Evolutionary conservation across 2,329 filamentous ascomycete genomes (phyloP).

Genomic region (Exophiala lecanii-corni): DNA sequence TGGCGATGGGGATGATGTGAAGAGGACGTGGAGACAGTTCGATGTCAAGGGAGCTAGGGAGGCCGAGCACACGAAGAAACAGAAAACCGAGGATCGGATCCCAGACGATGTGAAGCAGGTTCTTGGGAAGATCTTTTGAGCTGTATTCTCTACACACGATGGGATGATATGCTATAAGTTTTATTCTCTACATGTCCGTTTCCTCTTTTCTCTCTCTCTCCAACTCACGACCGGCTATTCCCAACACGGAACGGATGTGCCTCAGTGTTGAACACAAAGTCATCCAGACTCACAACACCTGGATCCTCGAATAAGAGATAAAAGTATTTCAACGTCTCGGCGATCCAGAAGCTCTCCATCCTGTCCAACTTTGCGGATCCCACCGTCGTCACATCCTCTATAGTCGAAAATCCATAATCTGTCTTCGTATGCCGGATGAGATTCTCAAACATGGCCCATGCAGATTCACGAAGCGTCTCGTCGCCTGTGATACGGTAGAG

Average conservation of each 20-base stretch:
- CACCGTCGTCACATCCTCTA: constrained; percentile 23
- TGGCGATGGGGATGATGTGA: constrained; percentile 14
- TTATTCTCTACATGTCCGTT: too few species aligned
- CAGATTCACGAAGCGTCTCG: constrained; percentile 41
- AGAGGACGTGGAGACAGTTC: constrained; percentile 40
- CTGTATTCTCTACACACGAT: too few species aligned
- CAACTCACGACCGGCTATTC: too few species aligned
- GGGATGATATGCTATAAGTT: too few species aligned
- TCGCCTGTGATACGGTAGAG: constrained; percentile 58
- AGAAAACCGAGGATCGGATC: constrained; percentile 28
- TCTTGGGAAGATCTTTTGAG: constrained; percentile 44
- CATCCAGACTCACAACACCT: constrained; percentile 24
- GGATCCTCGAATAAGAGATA: constrained; percentile 28
- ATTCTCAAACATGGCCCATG: constrained; percentile 47
- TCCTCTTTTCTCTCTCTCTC: too few species aligned
- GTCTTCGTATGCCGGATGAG: constrained; percentile 42
- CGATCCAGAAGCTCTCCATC: constrained; percentile 30
- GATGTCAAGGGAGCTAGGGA: constrained; percentile 30
- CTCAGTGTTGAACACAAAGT: constrained; percentile 27
- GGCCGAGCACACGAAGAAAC: constrained; percentile 17
- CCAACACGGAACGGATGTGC: constrained; percentile 25
- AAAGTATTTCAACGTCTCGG: constrained; percentile 30
- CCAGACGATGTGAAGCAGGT: constrained; percentile 41
- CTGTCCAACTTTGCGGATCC: constrained; percentile 17
- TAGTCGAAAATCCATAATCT: constrained; percentile 37